phyloP scores from a whole-genome alignment of 1,284 basidiomycete species.

The Ceratobasidium sp. region DNA sequence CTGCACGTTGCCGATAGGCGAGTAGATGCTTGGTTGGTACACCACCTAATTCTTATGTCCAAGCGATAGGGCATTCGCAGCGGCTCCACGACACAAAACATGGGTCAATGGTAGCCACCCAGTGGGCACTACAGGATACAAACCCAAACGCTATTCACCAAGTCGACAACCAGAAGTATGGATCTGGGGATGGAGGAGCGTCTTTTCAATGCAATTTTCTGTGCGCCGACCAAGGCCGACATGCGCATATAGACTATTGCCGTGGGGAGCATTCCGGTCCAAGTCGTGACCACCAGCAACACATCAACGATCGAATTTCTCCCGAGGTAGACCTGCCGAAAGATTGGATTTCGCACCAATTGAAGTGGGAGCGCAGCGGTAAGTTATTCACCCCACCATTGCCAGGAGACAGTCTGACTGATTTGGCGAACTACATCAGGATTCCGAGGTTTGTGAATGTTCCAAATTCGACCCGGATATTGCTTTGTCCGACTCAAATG shows the following conservation, averaged over 20 bases:
- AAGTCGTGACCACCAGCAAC: conserved; percentile 59
- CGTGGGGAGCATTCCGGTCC: conserved; percentile 56
- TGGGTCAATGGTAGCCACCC: conserved; percentile 68
- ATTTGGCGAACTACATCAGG: background rate
- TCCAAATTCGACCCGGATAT: too few species aligned
- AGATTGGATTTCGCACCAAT: conserved; percentile 65
- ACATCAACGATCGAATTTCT: conserved; percentile 59
- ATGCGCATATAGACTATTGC: conserved; percentile 69
- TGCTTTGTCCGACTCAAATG: too few species aligned
- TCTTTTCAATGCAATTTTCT: conserved; percentile 71
- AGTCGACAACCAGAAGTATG: conserved; percentile 66
- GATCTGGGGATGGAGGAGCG: conserved; percentile 66
- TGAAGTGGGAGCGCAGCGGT: conserved; percentile 65
- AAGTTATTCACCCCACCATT: background rate
- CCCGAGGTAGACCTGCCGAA: conserved; percentile 64
- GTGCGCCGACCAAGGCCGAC: conserved; percentile 64
- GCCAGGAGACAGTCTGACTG: background rate
- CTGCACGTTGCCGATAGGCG: conserved; percentile 67
- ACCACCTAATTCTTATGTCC: background rate
- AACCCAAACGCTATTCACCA: conserved; percentile 59
- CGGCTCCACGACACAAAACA: conserved; percentile 70
- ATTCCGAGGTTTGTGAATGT: too few species aligned
- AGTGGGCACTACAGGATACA: conserved; percentile 67
- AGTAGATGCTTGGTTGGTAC: background rate
- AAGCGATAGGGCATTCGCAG: conserved; percentile 64